Evolutionary conservation across 1,139 yeast genomes (phyloP).

Genomic region (Yamadazyma triangularis): DNA sequence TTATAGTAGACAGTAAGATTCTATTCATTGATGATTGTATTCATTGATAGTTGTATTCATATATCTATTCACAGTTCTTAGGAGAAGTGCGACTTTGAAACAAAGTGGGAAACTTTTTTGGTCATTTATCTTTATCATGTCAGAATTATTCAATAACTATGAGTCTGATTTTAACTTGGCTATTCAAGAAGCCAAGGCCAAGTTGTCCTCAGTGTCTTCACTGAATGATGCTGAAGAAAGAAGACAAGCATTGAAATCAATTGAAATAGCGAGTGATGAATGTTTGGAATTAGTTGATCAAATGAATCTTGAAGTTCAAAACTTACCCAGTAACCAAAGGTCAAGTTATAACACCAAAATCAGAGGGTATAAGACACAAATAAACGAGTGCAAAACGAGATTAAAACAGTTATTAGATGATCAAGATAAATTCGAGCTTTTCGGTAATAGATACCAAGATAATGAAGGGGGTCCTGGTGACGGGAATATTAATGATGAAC

Average conservation of each 20-base stretch:
- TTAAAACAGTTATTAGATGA: slow-evolving; percentile 53
- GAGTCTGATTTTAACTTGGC: slow-evolving; percentile 75
- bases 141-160: slow-evolving; percentile 62
- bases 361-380: slow-evolving; percentile 60
- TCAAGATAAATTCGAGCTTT: slow-evolving; percentile 61
- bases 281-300: slow-evolving; percentile 78
- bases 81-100: too few relatives aligned
- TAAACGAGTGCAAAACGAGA: slow-evolving; percentile 53
- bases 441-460: slow-evolving; percentile 51
- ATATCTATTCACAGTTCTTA: too few relatives aligned
- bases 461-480: slow-evolving; percentile 14
- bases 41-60: too few relatives aligned
- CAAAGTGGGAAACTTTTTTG: too few relatives aligned
- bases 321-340: slow-evolving; percentile 67
- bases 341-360: slow-evolving; percentile 66
- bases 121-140: too few relatives aligned
- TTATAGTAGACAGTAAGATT: too few relatives aligned
- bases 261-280: slow-evolving; percentile 57
- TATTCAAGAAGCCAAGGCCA: slow-evolving; percentile 64
- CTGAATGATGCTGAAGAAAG: slow-evolving; percentile 45
- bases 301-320: slow-evolving; percentile 75
- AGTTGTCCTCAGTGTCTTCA: slow-evolving; percentile 52
- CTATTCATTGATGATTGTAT: too few relatives aligned
- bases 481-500: slow-evolving; percentile 49
- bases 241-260: slow-evolving; percentile 48